Evolutionary conservation across 1,139 yeast genomes (phyloP), one percentile per base, ranked within the genome.

Genomic region (Blastobotrys buckinghamii): DNA sequence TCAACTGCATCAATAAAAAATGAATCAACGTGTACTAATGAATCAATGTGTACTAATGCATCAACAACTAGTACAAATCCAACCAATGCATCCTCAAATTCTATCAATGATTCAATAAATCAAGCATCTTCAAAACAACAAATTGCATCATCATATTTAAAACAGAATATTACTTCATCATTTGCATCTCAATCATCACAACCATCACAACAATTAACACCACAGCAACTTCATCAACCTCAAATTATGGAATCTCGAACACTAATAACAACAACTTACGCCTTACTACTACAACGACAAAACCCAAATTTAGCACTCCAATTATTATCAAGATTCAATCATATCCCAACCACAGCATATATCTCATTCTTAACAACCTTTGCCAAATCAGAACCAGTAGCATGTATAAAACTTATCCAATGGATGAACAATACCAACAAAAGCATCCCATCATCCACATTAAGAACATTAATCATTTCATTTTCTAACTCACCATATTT

Each of bases 381-480:
- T 12, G 51, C 55, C 9, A 17, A 34, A 1, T 48, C 51, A 17
- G 48, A 50, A 15, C 63, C 64, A 1, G 35, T 47, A 2, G 47
- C 53, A 19, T 51, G 53, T n/a, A 17, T 44, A 22, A 34, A 32
- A 1, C 37, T 59, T 6, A 36, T 51, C 6, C 27, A 33, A 9
- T 56, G 59, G 56, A 44, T 59, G 24, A 29, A 2, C 12, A 20
- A 49, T 8, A 36, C 22, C 13, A 42, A 39, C 2, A 39, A 48
- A 13, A 16, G 15, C 2, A 35, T 58, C 5, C 53, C 57, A 1
- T 44, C 51, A 1, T 6, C 12, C 6, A 36, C 55, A 1, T 44
- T 59, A 6, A 55, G 54, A 33, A 42, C 44, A 2, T 47, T 59
- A 53, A 46, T 56, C 10, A 19, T 50, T 10, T 44, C 41, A 20